Conservation (phyloP, 2,329 filamentous ascomycete genomes). For the Dothistroma pini region DNA sequence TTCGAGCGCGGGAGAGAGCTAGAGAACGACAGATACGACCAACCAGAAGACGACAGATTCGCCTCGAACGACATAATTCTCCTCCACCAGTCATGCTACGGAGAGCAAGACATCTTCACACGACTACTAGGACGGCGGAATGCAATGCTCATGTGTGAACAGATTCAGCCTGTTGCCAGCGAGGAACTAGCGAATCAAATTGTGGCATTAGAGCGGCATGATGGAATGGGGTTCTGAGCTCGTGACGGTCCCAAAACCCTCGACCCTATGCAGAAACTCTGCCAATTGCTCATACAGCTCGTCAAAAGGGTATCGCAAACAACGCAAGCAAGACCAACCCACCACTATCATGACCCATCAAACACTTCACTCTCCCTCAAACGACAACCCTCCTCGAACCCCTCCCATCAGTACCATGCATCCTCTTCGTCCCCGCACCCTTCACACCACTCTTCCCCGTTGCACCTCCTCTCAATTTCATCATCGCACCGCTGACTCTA, state of each 20-base stretch:
- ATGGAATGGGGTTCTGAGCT: neutral
- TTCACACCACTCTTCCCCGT: conserved; percentile 68
- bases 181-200: neutral
- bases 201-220: neutral
- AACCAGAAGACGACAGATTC: neutral
- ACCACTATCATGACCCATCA: neutral
- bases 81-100: neutral
- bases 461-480: conserved; percentile 67
- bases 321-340: neutral
- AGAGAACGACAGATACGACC: neutral
- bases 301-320: neutral
- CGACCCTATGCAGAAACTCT: too few species aligned
- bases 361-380: neutral
- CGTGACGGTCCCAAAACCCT: neutral
- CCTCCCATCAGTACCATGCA: conserved; percentile 36
- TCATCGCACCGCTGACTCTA: conserved; percentile 72
- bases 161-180: too few species aligned
- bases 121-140: too few species aligned
- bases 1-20: neutral
- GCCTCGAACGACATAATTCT: neutral
- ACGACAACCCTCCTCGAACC: conserved; percentile 22
- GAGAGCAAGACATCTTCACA: neutral
- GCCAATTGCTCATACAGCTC: neutral
- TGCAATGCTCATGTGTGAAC: too few species aligned
- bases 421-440: conserved; percentile 39